Percentiles rank a stretch among this genome's conserved stretches.
These are phyloP conservation scores for Excoecaria agallocha DNA, from an alignment of 345 rosid genomes.

Conservation along the genomic window DNA sequence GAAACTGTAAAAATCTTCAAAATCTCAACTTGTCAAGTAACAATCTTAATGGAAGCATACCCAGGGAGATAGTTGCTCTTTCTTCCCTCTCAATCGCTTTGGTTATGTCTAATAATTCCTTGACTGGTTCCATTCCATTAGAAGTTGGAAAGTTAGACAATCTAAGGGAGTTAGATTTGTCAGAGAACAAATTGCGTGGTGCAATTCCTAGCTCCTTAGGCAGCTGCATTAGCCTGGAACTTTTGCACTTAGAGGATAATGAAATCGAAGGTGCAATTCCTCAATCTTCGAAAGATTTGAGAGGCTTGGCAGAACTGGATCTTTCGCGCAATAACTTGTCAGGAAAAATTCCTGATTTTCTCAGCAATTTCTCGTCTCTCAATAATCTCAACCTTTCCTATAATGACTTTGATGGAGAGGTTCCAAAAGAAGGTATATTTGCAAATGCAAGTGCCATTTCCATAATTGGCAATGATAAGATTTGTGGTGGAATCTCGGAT, in stretches of 20 bases:
- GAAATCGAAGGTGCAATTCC: conserved; percentile 17
- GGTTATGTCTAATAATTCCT: conserved; percentile 28
- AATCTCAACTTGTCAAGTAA: conserved; percentile 28
- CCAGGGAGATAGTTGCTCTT: conserved; percentile 26
- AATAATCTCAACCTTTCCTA: conserved; percentile 20
- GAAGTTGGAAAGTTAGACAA: conserved; percentile 24
- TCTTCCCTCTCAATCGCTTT: conserved; percentile 30
- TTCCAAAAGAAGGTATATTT: conserved; percentile 13
- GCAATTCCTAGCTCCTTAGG: conserved; percentile 26
- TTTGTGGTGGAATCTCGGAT: conserved; percentile 17
- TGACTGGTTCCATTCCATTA: conserved; percentile 28
- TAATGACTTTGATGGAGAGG: conserved; percentile 23
- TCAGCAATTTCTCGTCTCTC: conserved; percentile 1
- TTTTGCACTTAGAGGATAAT: conserved; percentile 18
- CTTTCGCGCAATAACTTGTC: conserved; percentile 27
- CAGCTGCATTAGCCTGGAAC: conserved; percentile 19
- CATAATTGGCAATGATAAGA: conserved; percentile 1
- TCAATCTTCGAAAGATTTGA: conserved; percentile 9
- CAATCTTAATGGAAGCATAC: conserved; percentile 34
- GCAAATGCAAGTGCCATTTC: conserved; percentile 13
- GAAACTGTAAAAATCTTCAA: conserved; percentile 22
- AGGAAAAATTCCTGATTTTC: conserved; percentile 15
- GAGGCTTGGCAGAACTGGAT: conserved; percentile 21
- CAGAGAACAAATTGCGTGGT: conserved; percentile 27
- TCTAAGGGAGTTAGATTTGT: conserved; percentile 24